Evolutionary conservation across 768 basidiomycete species (phyloP).

Genomic region (Dioszegia crocea): DNA sequence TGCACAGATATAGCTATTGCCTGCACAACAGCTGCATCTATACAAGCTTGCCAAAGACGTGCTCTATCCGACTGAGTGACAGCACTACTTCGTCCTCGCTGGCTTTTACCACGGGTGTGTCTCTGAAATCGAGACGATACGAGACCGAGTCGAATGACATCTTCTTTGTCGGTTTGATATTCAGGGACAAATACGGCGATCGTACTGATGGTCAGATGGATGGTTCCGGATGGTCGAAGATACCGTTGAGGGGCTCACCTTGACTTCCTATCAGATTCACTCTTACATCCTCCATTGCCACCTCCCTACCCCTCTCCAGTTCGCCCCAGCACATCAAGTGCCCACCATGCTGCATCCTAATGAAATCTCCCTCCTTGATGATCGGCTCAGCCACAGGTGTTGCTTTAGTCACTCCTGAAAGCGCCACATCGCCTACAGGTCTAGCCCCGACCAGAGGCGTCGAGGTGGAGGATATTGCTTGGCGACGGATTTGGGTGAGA

Average conservation of each 20-base stretch:
- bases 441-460: too few species aligned
- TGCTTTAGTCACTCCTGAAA: neutral
- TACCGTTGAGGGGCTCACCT: neutral
- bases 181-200: constrained; percentile 8
- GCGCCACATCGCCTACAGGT: neutral
- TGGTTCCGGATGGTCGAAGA: too few species aligned
- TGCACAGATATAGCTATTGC: too few species aligned
- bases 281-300: constrained; percentile 7
- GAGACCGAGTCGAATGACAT: constrained; percentile 18
- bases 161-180: neutral
- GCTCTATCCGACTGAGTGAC: constrained; percentile 25
- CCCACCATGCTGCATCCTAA: constrained; percentile 12
- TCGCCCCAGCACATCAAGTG: constrained; percentile 12
- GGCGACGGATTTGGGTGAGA: constrained; percentile 10
- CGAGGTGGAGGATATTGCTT: neutral
- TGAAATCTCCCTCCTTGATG: neutral
- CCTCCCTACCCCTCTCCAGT: neutral
- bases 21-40: too few species aligned
- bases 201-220: neutral
- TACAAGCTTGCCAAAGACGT: constrained; percentile 24
- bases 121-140: constrained; percentile 24
- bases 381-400: neutral
- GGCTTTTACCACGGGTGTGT: constrained; percentile 10
- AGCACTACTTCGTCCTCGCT: constrained; percentile 24
- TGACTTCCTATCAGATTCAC: neutral